These are phyloP conservation scores for Mitosporidium daphniae DNA, from an alignment of 371 early-diverging fungal species.

Conservation along the genomic window DNA sequence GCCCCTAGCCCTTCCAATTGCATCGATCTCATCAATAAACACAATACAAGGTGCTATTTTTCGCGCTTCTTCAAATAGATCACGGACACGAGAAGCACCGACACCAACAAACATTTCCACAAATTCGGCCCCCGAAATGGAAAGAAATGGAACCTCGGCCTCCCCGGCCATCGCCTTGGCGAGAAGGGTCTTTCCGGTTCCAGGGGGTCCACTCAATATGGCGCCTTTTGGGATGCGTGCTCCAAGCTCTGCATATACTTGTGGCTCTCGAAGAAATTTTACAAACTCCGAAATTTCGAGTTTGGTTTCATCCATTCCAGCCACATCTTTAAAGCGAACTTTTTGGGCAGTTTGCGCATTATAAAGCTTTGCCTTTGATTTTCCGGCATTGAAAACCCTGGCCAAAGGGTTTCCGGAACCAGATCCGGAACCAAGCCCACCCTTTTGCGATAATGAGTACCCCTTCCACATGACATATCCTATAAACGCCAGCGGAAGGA, in stretches of 20 bases:
- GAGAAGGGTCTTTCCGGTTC: conserved; percentile 76
- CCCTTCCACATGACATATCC: too few species aligned
- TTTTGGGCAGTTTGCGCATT: conserved; percentile 75
- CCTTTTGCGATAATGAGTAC: too few species aligned
- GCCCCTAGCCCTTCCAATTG: conserved; percentile 87
- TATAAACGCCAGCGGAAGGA: too few species aligned
- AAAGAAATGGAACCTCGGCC: conserved; percentile 72
- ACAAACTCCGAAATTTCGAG: conserved; percentile 99
- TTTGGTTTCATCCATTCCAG: conserved; percentile 96
- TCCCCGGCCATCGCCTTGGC: conserved; percentile 96
- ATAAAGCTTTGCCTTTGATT: conserved; percentile 51
- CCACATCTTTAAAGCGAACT: conserved; percentile 92
- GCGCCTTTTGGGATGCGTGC: conserved; percentile 98
- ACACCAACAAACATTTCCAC: conserved; percentile 99
- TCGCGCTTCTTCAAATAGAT: conserved; percentile 75
- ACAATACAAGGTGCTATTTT: conserved; percentile 89
- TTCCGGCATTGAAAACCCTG: too few species aligned
- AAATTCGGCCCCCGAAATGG: conserved; percentile 92
- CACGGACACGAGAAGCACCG: conserved; percentile 81
- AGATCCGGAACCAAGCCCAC: too few species aligned
- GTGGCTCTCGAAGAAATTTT: conserved; percentile 84
- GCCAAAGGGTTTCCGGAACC: too few species aligned
- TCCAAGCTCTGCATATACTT: conserved; percentile 68
- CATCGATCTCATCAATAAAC: conserved; percentile 98
- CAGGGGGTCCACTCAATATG: conserved; percentile 89